Evolutionary conservation across 352 stramenopile genomes (phyloP), one percentile per base, ranked within the genome.

Genomic region (Pelagophyceae sp.): DNA sequence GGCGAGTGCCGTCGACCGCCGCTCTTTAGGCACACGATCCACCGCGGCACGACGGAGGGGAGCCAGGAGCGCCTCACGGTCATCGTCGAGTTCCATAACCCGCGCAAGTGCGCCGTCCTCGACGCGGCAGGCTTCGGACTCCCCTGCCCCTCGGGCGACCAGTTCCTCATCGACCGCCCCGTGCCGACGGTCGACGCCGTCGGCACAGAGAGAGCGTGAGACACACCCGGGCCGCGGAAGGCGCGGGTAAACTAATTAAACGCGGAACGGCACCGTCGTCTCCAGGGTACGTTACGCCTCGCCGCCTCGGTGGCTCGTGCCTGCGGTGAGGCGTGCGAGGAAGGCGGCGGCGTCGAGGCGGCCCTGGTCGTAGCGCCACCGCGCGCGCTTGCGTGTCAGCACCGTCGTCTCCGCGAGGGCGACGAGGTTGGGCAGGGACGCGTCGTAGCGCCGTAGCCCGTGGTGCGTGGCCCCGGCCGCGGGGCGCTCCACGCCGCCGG

Each of bases 111-210:
- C 67, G 15, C 67, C 35, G 67, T 37, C 5, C 20, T 58, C 35
- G 6, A 33, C 23, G 58, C 58, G 11, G 45, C 45, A 11, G 23
- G 11, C 11, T 23, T 11, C 11, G 61, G 38, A 15, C 33, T 74
- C 5, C 67, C 67, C 20, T 74, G 67, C 67, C 67, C 67, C 11
- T 54, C 33, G 15, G 67, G 67, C 17, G 67, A 74, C 67, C 67
- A 74, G 67, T 58, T 54, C 38, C 67, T 31, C 38, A 1, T 74
- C 29, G 11, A 23, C 45, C 45, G 11, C 45, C 45, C 45, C 45
- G 23, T 54, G 11, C 45, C 45, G n/a, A n/a, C n/a, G n/a, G n/a
- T n/a, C n/a, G n/a, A n/a, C n/a, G n/a, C n/a, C n/a, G n/a, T n/a
- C n/a, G n/a, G n/a, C n/a, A n/a, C n/a, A n/a, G n/a, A n/a, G n/a